Conservation (phyloP, 768 basidiomycete species). For the Rhizopogon vulgaris region DNA sequence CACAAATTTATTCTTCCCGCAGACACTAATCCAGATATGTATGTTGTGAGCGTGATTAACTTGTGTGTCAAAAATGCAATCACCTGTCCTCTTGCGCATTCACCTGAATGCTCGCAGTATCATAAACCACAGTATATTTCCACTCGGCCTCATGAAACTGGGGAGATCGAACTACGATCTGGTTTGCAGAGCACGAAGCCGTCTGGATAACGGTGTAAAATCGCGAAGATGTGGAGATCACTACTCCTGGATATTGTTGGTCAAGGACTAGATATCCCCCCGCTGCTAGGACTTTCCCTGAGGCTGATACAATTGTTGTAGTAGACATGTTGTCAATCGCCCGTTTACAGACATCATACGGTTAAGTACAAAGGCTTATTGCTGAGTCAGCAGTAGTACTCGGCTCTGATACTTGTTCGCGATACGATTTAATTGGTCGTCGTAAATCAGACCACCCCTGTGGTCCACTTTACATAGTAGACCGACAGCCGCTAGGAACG, state of each 20-base stretch:
- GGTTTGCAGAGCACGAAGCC: constrained; percentile 20
- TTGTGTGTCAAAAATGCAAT: neutral
- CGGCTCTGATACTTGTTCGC: neutral
- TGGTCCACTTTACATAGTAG: neutral
- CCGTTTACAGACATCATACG: neutral
- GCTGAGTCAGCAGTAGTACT: constrained; percentile 22
- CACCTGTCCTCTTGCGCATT: constrained; percentile 17
- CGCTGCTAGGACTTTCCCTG: constrained; percentile 92
- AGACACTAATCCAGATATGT: constrained; percentile 16
- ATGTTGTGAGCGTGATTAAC: constrained; percentile 4
- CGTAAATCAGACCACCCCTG: no score
- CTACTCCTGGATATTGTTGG: constrained; percentile 75
- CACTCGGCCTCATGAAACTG: constrained; percentile 84
- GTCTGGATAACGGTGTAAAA: constrained; percentile 79
- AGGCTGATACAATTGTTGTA: constrained; percentile 76
- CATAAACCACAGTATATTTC: constrained; percentile 51
- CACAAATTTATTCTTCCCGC: constrained; percentile 85
- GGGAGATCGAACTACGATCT: constrained; percentile 77
- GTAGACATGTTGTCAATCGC: constrained; percentile 32
- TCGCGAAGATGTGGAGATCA: constrained; percentile 87
- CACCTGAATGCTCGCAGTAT: constrained; percentile 23
- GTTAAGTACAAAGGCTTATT: neutral
- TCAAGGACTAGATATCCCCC: constrained; percentile 98
- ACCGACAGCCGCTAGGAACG: constrained; percentile 21
- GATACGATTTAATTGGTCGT: no score